Conservation (phyloP, 2,329 filamentous ascomycete genomes). For the Claviceps sp. region DNA sequence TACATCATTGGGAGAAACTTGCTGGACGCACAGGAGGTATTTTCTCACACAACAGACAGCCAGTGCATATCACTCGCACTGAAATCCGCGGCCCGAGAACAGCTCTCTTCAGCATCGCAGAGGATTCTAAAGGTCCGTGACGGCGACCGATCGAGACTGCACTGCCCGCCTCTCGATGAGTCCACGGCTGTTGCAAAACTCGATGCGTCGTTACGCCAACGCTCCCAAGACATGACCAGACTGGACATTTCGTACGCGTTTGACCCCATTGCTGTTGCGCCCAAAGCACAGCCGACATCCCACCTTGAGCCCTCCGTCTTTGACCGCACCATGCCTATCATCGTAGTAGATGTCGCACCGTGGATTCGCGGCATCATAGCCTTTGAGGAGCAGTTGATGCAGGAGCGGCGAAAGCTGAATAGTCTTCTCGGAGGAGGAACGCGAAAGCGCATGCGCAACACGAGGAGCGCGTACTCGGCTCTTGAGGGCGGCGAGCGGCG, state of each 20-base stretch:
- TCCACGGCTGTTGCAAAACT: conserved; percentile 22
- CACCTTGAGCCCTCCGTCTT: conserved; percentile 59
- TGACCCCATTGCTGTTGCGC: conserved; percentile 42
- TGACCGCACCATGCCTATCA: conserved; percentile 52
- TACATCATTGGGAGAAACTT: conserved; percentile 33
- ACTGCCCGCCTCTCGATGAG: conserved; percentile 20
- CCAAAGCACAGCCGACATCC: conserved; percentile 23
- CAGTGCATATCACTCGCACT: conserved; percentile 16
- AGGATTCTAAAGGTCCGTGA: background rate
- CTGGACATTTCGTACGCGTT: conserved; percentile 45
- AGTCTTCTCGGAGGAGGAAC: conserved; percentile 44
- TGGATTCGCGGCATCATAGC: conserved; percentile 78
- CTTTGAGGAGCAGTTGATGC: conserved; percentile 58
- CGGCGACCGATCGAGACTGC: background rate
- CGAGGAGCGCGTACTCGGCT: conserved; percentile 61
- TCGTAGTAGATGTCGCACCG: conserved; percentile 70
- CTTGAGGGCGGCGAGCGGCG: conserved; percentile 60
- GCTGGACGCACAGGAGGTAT: conserved; percentile 30
- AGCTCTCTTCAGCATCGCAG: background rate
- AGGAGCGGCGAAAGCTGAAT: conserved; percentile 49
- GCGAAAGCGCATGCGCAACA: conserved; percentile 48
- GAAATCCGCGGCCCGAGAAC: conserved; percentile 17
- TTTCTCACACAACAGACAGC: conserved; percentile 16
- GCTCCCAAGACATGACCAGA: conserved; percentile 24
- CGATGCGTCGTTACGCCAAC: conserved; percentile 21